Base-by-base conservation (phyloP, 2,329 filamentous ascomycete species). In the Chrysosporium keratinophilum region DNA sequence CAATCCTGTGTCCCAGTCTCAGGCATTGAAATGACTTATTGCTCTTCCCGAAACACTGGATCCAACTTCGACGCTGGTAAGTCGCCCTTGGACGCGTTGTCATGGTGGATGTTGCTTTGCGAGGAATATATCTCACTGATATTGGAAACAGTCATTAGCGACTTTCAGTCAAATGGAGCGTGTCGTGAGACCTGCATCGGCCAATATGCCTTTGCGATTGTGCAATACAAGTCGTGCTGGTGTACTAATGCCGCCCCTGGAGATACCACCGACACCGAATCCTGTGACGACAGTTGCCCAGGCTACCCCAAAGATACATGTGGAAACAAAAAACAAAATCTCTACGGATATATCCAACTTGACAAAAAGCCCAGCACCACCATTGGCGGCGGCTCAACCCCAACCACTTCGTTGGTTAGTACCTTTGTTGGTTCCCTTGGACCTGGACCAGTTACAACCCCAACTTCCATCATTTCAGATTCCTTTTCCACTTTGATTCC, bases 191-290 rank as follows among this genome's bases (percentile, higher is more conserved):
- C 65, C 34, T 77, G 74, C 60, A 60, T 61, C 39, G 60, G 59
- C 19, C 61, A 66, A 33, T 76, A 73, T 59, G 73, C 73, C 2
- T 72, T 75, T 54, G 74, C 68, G 12, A 65, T 77, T 37, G 54
- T 76, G 9, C 72, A 73, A 58, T 70, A 64, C n/a, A 67, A 71
- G 51, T 62, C 64, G 15, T 77, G 74, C 61, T 77, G 74, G 74
- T 77, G 74, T 60, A 72, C 74, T 7, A 71, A 76, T 55, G 70
- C 73, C 50, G 65, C 64, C 11, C 74, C 74, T 1, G 64, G 67
- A 6, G 56, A 65, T 37, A 68, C 65, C 5, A 65, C 66, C 6
- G 66, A 62, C 44, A 62, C 63, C 3, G 61, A 62, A 1, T 58
- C 69, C 5, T 77, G 74, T 61, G 61, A 66, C 52, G 61, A 67